A percentile compares a stretch with the other conserved stretches of the same genome.
These are phyloP conservation scores for Ustilago hordei DNA, from an alignment of 1,284 basidiomycete genomes.

Conservation along the genomic window DNA sequence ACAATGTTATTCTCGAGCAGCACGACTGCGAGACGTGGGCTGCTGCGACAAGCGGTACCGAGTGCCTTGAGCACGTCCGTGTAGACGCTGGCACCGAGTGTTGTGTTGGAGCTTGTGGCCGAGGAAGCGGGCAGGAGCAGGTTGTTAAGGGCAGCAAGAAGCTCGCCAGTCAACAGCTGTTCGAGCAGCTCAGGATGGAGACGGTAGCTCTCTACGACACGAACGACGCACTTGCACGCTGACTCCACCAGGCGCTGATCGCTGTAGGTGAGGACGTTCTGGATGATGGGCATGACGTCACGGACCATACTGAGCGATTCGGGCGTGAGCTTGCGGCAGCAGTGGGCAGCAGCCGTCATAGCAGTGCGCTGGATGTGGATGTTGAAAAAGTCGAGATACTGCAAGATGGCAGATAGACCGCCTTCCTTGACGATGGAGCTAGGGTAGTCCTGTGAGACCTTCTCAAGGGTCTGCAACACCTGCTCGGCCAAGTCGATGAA, in stretches of 20 bases:
- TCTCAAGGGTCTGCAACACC: constrained; percentile 68
- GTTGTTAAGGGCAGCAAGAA: constrained; percentile 59
- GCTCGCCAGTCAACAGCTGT: constrained; percentile 51
- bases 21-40: constrained; percentile 56
- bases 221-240: constrained; percentile 66
- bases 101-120: constrained; percentile 47
- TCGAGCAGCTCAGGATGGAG: constrained; percentile 60
- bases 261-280: constrained; percentile 62
- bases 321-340: constrained; percentile 62
- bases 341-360: constrained; percentile 65
- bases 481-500: constrained; percentile 69
- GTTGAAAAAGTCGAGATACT: constrained; percentile 69
- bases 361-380: constrained; percentile 69
- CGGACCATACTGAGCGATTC: constrained; percentile 52
- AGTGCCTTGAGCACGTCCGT: constrained; percentile 65
- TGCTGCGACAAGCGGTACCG: constrained; percentile 57
- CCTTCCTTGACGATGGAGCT: constrained; percentile 65
- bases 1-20: constrained; percentile 65
- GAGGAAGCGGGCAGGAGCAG: constrained; percentile 56
- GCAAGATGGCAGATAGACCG: constrained; percentile 65
- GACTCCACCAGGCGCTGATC: constrained; percentile 67
- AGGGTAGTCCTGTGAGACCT: constrained; percentile 64
- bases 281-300: constrained; percentile 65
- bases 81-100: constrained; percentile 54
- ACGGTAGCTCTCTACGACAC: constrained; percentile 59